A percentile compares a stretch with the other conserved stretches of the same genome.
phyloP scores from a whole-genome alignment of 2,329 filamentous ascomycete species.

The Triangularia setosa region DNA sequence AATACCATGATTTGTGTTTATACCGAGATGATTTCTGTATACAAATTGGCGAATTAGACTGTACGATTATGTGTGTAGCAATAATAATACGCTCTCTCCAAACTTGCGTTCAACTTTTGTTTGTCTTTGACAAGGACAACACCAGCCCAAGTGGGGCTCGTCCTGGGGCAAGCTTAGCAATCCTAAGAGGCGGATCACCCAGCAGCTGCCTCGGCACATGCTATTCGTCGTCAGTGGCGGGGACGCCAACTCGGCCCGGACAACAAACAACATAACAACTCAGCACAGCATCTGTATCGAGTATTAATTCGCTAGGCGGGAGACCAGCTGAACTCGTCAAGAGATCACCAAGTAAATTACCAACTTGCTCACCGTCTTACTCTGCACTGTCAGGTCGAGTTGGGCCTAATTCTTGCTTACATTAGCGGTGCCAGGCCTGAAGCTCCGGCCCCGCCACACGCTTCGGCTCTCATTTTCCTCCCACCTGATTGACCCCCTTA shows the following conservation, averaged over 20 bases:
- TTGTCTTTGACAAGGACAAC: background rate
- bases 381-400: background rate
- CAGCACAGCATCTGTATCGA: background rate
- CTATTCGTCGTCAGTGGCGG: constrained; percentile 9
- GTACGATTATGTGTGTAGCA: background rate
- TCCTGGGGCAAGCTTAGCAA: background rate
- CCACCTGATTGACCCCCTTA: background rate
- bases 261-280: background rate
- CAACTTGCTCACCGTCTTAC: background rate
- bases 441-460: background rate
- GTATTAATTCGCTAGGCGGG: background rate
- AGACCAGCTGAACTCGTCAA: background rate
- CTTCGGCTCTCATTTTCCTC: constrained; percentile 1
- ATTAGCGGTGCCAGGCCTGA: background rate
- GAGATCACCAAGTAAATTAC: background rate
- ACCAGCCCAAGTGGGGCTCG: constrained; percentile 10
- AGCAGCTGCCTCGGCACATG: constrained; percentile 17
- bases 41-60: background rate
- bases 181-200: background rate
- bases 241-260: background rate
- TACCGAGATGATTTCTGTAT: background rate
- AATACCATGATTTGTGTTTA: background rate
- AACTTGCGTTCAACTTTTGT: background rate
- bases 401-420: background rate
- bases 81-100: background rate